Percentiles rank a stretch among this genome's conserved stretches.
phyloP scores from a whole-genome alignment of 2,329 filamentous ascomycete genomes.

The Ramichloridium luteum region DNA sequence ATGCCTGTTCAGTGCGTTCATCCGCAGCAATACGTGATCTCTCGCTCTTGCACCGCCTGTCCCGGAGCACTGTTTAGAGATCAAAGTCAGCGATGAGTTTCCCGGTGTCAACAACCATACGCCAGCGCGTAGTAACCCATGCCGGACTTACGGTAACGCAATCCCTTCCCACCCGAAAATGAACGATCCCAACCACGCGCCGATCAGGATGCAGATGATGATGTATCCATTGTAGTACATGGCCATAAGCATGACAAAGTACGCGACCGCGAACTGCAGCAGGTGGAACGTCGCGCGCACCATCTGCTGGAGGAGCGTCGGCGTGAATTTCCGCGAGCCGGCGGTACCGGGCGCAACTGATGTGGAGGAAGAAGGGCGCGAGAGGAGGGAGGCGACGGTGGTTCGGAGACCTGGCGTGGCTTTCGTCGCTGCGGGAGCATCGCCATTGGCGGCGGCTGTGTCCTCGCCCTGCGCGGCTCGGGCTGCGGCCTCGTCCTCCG shows the following conservation, averaged over 20 bases:
- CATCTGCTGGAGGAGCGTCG: conserved; percentile 52
- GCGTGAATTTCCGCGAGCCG: conserved; percentile 20
- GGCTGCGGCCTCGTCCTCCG: not conserved
- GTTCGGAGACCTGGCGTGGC: too few relatives aligned
- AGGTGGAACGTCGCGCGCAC: conserved; percentile 56
- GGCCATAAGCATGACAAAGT: conserved; percentile 58
- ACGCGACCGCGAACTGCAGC: conserved; percentile 61
- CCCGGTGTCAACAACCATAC: conserved; percentile 2
- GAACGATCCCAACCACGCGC: conserved; percentile 59
- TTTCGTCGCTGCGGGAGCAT: not conserved
- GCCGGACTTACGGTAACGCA: conserved; percentile 5
- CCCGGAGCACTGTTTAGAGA: conserved; percentile 2
- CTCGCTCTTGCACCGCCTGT: conserved; percentile 12
- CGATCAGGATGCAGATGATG: conserved; percentile 70
- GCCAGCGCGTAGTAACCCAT: not conserved
- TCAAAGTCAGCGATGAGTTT: not conserved
- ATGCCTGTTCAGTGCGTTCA: too few relatives aligned
- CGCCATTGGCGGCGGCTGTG: not conserved
- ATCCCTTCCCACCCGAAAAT: conserved; percentile 56
- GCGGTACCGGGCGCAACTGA: not conserved
- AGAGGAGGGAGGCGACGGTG: too few relatives aligned
- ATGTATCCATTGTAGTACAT: conserved; percentile 61
- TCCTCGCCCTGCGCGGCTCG: not conserved
- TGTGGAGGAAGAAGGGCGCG: not conserved
- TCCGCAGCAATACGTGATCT: conserved; percentile 17